These are phyloP conservation scores for Dothistroma pini DNA, from an alignment of 2,329 filamentous ascomycete genomes.

Conservation along the genomic window DNA sequence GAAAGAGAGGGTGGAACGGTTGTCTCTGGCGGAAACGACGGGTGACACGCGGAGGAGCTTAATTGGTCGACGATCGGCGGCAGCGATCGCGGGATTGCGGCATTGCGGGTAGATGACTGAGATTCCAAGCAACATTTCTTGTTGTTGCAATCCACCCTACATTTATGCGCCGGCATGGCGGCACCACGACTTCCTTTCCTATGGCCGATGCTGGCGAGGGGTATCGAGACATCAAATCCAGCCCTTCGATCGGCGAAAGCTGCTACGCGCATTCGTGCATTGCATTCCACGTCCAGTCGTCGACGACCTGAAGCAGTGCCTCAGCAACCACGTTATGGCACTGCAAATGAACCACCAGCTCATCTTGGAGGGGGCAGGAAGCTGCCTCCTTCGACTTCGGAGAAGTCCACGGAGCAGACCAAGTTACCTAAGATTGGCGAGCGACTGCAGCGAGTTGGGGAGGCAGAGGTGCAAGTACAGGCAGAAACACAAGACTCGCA, in stretches of 20 bases:
- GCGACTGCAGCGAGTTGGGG: slow-evolving; percentile 30
- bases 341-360: slow-evolving; percentile 45
- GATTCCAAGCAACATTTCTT: neutral
- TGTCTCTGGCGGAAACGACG: neutral
- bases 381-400: slow-evolving; percentile 18
- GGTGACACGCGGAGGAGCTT: too few species aligned
- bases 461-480: slow-evolving; percentile 22
- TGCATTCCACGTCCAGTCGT: slow-evolving; percentile 34
- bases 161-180: slow-evolving; percentile 35
- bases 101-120: neutral
- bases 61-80: neutral
- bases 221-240: slow-evolving; percentile 27
- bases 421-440: slow-evolving; percentile 33
- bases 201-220: slow-evolving; percentile 45
- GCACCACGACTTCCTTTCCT: slow-evolving; percentile 45
- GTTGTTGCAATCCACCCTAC: neutral
- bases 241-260: slow-evolving; percentile 25
- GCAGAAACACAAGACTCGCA: slow-evolving; percentile 13
- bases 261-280: slow-evolving; percentile 28
- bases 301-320: slow-evolving; percentile 30
- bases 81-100: neutral
- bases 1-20: neutral
- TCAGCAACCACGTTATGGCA: slow-evolving; percentile 43
- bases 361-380: slow-evolving; percentile 34
- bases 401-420: slow-evolving; percentile 11